phyloP scores from a whole-genome alignment of 441 rosid genomes.

The Erysimum cheiri region DNA sequence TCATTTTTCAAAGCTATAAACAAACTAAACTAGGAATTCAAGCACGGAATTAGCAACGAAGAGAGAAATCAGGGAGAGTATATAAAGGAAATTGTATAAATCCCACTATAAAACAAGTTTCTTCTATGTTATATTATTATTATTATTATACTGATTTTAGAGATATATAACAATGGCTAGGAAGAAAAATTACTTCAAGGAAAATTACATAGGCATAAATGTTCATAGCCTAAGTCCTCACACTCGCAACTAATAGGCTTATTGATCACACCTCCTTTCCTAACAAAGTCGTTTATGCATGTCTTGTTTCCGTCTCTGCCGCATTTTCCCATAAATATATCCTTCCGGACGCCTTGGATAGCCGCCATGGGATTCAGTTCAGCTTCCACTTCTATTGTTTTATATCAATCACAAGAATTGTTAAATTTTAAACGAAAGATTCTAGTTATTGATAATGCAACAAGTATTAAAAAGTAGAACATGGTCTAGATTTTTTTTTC shows the following conservation, averaged over 20 bases:
- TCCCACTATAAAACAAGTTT: not conserved
- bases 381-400: constrained; percentile 30
- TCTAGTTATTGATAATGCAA: not conserved
- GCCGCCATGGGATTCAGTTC: not conserved
- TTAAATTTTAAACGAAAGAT: not conserved
- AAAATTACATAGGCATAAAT: constrained; percentile 33
- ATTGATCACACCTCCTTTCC: constrained; percentile 8
- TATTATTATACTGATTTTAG: not conserved
- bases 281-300: constrained; percentile 38
- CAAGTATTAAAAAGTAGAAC: not conserved
- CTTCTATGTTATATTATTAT: not conserved
- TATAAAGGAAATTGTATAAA: not conserved
- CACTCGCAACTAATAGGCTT: constrained; percentile 30
- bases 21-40: too few species aligned
- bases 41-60: too few species aligned
- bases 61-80: not conserved
- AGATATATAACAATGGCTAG: constrained; percentile 5
- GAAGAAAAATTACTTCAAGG: not conserved
- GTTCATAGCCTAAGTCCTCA: constrained; percentile 27
- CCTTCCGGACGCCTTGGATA: not conserved
- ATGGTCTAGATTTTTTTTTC: not conserved
- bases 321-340: constrained; percentile 37
- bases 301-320: constrained; percentile 26
- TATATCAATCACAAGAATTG: constrained; percentile 16
- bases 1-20: too few species aligned